Percentiles rank a stretch among this genome's conserved stretches.
These are phyloP conservation scores for Lathyrus tuberosus DNA, from an alignment of 306 rosid genomes.

Conservation along the genomic window DNA sequence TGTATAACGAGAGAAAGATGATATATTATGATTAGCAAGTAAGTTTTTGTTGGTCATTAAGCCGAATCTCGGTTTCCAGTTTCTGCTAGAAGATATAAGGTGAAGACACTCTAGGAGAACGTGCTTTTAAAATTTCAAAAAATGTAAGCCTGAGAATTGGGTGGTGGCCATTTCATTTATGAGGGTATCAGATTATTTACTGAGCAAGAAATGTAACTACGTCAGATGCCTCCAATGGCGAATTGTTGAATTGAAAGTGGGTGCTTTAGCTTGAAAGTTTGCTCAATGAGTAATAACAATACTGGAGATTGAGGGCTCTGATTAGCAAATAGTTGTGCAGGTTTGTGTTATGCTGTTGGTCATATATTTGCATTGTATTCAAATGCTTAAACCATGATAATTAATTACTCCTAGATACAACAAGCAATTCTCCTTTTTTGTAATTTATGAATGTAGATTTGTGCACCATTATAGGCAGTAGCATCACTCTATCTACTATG, in stretches of 20 bases:
- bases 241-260: neutral
- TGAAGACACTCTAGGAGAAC: conserved; percentile 20
- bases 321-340: neutral
- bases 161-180: conserved; percentile 27
- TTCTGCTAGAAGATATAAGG: conserved; percentile 28
- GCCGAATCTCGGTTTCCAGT: neutral
- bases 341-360: neutral
- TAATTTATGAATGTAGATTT: neutral
- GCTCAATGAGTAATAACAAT: neutral
- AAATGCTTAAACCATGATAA: neutral
- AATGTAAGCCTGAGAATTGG: conserved; percentile 14
- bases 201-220: neutral
- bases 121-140: conserved; percentile 9
- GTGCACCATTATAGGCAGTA: neutral
- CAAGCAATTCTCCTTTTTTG: neutral
- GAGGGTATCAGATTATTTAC: conserved; percentile 20
- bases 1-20: conserved; percentile 37
- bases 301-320: conserved; percentile 25
- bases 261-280: conserved; percentile 34
- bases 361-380: neutral
- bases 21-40: conserved; percentile 20
- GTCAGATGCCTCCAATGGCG: neutral
- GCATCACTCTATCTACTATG: neutral
- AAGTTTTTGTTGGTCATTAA: conserved; percentile 30
- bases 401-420: neutral